These are phyloP conservation scores for Nicotiana undulata DNA, from an alignment of 257 asterid species.

Conservation along the genomic window DNA sequence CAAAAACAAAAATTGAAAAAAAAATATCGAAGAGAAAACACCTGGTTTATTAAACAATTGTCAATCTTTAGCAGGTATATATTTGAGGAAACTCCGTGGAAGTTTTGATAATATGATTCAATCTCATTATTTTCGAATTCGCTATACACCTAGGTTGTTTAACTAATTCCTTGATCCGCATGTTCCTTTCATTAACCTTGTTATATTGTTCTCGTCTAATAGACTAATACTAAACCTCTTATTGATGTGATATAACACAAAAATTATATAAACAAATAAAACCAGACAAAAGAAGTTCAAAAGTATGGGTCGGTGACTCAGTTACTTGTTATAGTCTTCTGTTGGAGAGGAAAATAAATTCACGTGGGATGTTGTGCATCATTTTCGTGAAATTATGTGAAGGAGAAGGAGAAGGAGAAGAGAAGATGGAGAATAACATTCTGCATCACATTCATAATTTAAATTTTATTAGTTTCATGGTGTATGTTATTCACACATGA, in stretches of 20 bases:
- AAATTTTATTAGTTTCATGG: no score
- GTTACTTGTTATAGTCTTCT: not conserved
- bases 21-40: no score
- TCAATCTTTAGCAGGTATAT: no score
- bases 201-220: not conserved
- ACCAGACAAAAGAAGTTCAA: not conserved
- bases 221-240: not conserved
- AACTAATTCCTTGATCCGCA: not conserved
- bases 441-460: no score
- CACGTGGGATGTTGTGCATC: conserved; percentile 12
- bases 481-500: no score
- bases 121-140: not conserved
- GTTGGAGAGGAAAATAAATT: not conserved
- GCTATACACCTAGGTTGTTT: not conserved
- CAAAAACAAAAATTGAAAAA: no score
- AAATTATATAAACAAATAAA: not conserved
- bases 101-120: no score
- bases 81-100: no score
- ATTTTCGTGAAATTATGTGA: conserved; percentile 5
- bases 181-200: not conserved
- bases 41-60: no score
- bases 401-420: not conserved
- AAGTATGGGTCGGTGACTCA: not conserved
- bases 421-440: not conserved
- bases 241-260: not conserved